Base-by-base conservation (phyloP, 2,329 filamentous ascomycete species). In the Daldinia eschscholtzii region DNA sequence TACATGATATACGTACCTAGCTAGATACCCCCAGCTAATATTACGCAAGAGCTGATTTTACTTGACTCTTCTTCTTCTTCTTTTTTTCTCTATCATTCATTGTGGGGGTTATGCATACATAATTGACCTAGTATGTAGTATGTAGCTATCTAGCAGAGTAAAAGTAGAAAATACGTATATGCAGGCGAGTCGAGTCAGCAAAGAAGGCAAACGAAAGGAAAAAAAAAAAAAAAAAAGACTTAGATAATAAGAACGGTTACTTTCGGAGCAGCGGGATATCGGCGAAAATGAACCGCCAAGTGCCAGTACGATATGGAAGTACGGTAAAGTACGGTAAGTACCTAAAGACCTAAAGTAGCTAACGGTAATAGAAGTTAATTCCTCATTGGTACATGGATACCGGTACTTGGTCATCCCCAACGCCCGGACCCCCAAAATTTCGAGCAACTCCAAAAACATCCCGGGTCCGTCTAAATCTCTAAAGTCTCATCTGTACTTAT, bases 391-490 rank as follows among this genome's bases (percentile, higher is more conserved):
- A 55, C 52, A 37, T 55, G 2, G 33, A 55, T 55, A 55, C 33
- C 28, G 23, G 33, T 37, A 37, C 18, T 57, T 57, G 26, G 55
- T 12, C n/a, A 57, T 55, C 52, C 53, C 39, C 53, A 64, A 64
- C 57, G 67, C 67, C 66, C 69, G 69, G 69, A 63, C 70, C 70
- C 70, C 57, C 65, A 72, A 73, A 69, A 67, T 68, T 68, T 68
- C 61, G 37, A 63, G 58, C 59, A 61, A 59, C 61, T 66, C 58
- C 62, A 69, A 70, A 70, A 68, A 61, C 37, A 61, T 35, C 10
- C 35, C 55, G 57, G 52, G 20, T 44, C n/a, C 41, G 30, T 56
- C 59, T 39, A 59, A 64, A 59, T 59, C 62, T 64, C 35, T 65
- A 55, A 50, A 50, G 30, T 57, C 53, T 50, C 55, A 76, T 73